Evolutionary conservation across 2,329 filamentous ascomycete genomes (phyloP).

Genomic region (Fusarium longipes): DNA sequence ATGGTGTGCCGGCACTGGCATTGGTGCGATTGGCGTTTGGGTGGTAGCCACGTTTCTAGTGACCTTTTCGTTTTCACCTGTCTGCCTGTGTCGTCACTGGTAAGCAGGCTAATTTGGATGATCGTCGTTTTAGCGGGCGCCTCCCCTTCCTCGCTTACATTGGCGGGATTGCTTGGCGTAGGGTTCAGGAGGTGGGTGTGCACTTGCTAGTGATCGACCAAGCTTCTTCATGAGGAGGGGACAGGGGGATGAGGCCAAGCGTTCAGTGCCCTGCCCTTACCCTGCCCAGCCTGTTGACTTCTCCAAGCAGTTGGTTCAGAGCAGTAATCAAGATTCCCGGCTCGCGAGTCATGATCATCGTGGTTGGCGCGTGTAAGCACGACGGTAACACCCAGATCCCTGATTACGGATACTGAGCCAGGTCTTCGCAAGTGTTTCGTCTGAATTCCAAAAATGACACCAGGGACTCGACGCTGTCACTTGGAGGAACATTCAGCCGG

Average conservation of each 20-base stretch:
- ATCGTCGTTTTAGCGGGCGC: conserved; percentile 48
- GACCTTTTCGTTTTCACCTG: conserved; percentile 27
- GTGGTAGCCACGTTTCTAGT: conserved; percentile 30
- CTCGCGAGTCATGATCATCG: conserved; percentile 27
- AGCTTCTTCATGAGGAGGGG: conserved; percentile 40
- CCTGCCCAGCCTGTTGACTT: conserved; percentile 18
- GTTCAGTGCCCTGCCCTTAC: conserved; percentile 35
- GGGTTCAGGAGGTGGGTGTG: conserved; percentile 34
- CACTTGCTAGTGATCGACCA: conserved; percentile 40
- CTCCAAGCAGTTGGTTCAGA: conserved; percentile 30
- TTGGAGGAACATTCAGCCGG: conserved; percentile 13
- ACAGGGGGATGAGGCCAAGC: conserved; percentile 37
- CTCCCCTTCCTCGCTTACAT: conserved; percentile 48
- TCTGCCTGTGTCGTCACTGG: conserved; percentile 39
- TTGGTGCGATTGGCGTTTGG: conserved; percentile 35
- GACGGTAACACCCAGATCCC: conserved; percentile 12
- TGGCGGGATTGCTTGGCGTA: conserved; percentile 43
- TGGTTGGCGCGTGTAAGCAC: conserved; percentile 26
- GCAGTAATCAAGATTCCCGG: conserved; percentile 34
- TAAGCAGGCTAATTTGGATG: conserved; percentile 46
- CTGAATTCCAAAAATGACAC: conserved; percentile 4
- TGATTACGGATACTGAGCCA: conserved; percentile 2
- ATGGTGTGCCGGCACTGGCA: conserved; percentile 34
- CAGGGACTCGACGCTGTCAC: neutral
- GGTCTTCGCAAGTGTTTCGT: conserved; percentile 24